These are phyloP conservation scores for Quercus lobata DNA, from an alignment of 331 rosid species.

Conservation along the genomic window DNA sequence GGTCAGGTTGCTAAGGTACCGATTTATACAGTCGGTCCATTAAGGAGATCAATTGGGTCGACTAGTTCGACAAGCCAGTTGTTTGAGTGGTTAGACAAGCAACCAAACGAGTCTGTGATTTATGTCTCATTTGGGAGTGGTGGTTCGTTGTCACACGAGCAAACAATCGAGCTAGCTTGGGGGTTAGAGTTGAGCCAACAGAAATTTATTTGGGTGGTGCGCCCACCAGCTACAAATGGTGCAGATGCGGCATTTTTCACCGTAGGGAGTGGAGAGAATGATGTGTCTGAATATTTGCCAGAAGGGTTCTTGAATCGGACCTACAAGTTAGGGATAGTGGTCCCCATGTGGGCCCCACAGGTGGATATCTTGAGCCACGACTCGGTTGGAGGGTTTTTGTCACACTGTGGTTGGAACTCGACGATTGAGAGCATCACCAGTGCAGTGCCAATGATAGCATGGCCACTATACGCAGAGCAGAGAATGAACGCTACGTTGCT, in stretches of 20 bases:
- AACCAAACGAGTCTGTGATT: conserved; percentile 44
- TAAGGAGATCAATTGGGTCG: conserved; percentile 10
- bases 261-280: neutral
- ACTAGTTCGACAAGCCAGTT: neutral
- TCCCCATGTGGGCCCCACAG: conserved; percentile 58
- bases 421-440: conserved; percentile 35
- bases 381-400: conserved; percentile 41
- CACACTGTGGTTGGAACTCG: conserved; percentile 72
- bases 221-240: conserved; percentile 17
- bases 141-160: conserved; percentile 44
- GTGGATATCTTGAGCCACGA: conserved; percentile 39
- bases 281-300: conserved; percentile 23
- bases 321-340: conserved; percentile 18
- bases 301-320: conserved; percentile 46
- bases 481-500: conserved; percentile 42
- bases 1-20: conserved; percentile 15
- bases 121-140: conserved; percentile 74
- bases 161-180: conserved; percentile 53
- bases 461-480: conserved; percentile 65
- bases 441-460: conserved; percentile 51
- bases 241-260: conserved; percentile 22
- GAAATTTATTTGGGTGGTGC: conserved; percentile 64
- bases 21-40: conserved; percentile 35
- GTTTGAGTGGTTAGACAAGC: conserved; percentile 46
- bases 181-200: conserved; percentile 66